Evolutionary conservation across 2,329 filamentous ascomycete genomes (phyloP).

Genomic region (Neonectria hederae): DNA sequence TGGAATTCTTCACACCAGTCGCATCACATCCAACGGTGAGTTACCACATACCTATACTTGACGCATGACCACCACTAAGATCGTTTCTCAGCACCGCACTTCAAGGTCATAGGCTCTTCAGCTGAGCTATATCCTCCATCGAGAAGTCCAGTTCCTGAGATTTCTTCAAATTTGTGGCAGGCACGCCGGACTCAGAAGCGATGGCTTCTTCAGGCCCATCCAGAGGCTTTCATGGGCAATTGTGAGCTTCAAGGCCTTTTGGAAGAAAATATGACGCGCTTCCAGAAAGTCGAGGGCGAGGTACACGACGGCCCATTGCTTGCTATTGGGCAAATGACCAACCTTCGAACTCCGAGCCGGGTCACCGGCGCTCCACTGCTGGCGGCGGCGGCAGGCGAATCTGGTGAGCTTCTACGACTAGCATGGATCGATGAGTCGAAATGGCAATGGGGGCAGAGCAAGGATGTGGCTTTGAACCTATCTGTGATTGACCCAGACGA

Average conservation of each 20-base stretch:
- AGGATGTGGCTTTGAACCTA: slow-evolving; percentile 58
- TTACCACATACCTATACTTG: slow-evolving; percentile 21
- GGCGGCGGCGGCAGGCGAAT: slow-evolving; percentile 64
- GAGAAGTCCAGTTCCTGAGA: slow-evolving; percentile 36
- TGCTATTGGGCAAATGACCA: slow-evolving; percentile 63
- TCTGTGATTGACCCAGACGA: slow-evolving; percentile 53
- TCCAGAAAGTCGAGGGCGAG: slow-evolving; percentile 41
- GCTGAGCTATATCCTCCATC: slow-evolving; percentile 49
- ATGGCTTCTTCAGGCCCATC: slow-evolving; percentile 63
- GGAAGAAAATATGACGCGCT: slow-evolving; percentile 49
- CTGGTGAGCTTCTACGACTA: slow-evolving; percentile 67
- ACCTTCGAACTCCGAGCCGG: slow-evolving; percentile 47
- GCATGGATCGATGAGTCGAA: slow-evolving; percentile 59
- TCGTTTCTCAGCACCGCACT: slow-evolving; percentile 42
- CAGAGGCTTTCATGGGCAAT: slow-evolving; percentile 58
- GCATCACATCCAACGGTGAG: slow-evolving; percentile 42
- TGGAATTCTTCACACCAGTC: slow-evolving; percentile 45
- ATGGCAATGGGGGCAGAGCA: slow-evolving; percentile 63
- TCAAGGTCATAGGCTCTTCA: slow-evolving; percentile 46
- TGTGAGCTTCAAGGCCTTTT: slow-evolving; percentile 45
- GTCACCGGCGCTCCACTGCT: slow-evolving; percentile 48
- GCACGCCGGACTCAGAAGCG: slow-evolving; percentile 51
- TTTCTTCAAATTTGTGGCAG: slow-evolving; percentile 42
- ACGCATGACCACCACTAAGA: slow-evolving; percentile 16
- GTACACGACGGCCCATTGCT: slow-evolving; percentile 52